A percentile compares a stretch with the other conserved stretches of the same genome.
Evolutionary conservation across 2,329 filamentous ascomycete species (phyloP).

Genomic region (Ophiocordyceps camponoti-leonardi): DNA sequence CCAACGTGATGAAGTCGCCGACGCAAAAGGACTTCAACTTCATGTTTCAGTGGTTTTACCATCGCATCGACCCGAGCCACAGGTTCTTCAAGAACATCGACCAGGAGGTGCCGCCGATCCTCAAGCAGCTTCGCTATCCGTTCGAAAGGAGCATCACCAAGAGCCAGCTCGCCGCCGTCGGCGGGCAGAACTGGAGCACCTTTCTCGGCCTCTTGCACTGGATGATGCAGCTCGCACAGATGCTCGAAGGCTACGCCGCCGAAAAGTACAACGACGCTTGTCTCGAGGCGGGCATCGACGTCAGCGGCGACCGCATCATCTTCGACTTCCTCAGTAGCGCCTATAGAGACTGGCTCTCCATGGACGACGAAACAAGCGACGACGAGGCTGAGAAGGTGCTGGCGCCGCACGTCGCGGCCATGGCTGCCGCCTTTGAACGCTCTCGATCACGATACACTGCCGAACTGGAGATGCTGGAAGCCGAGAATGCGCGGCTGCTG

Average conservation of each 20-base stretch:
- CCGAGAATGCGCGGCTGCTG: constrained; percentile 62
- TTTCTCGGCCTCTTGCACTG: constrained; percentile 90
- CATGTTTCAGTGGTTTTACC: constrained; percentile 97
- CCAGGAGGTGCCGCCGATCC: constrained; percentile 77
- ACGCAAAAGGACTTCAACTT: constrained; percentile 97
- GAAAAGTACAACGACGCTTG: constrained; percentile 84
- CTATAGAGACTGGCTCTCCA: constrained; percentile 85
- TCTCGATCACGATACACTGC: constrained; percentile 73
- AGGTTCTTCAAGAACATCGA: constrained; percentile 90
- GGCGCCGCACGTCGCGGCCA: constrained; percentile 67
- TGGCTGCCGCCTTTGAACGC: constrained; percentile 75
- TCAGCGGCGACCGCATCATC: constrained; percentile 80
- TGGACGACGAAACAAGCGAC: constrained; percentile 75
- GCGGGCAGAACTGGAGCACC: constrained; percentile 91
- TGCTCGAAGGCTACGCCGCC: constrained; percentile 68
- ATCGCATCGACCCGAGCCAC: constrained; percentile 85
- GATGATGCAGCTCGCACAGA: constrained; percentile 96
- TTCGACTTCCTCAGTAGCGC: constrained; percentile 82
- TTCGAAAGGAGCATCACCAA: constrained; percentile 94
- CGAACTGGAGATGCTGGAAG: constrained; percentile 73
- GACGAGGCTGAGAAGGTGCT: constrained; percentile 68
- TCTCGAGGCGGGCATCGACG: constrained; percentile 71
- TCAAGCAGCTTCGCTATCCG: constrained; percentile 88
- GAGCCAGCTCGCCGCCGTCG: constrained; percentile 85
- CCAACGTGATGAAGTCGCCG: constrained; percentile 80